A percentile compares a stretch with the other conserved stretches of the same genome.
These are phyloP conservation scores for Epicoccum sorghinum DNA, from an alignment of 2,329 filamentous ascomycete genomes.

Conservation along the genomic window DNA sequence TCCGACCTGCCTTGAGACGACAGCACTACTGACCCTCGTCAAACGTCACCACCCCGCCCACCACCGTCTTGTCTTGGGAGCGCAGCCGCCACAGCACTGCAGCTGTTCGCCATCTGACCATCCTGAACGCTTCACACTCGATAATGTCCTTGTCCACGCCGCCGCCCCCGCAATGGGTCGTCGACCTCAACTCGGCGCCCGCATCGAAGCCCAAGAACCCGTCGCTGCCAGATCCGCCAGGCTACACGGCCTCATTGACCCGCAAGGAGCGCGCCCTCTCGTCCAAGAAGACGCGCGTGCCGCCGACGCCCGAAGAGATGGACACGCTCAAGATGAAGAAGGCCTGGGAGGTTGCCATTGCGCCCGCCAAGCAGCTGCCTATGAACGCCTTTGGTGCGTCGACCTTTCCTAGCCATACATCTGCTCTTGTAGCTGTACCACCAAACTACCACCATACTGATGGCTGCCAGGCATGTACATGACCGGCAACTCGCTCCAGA, in stretches of 20 bases:
- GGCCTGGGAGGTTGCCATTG: conserved; percentile 95
- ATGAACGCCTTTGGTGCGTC: conserved; percentile 89
- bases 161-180: conserved; percentile 78
- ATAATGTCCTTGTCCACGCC: conserved; percentile 25
- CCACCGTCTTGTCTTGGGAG: too few relatives aligned
- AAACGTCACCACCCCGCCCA: background rate
- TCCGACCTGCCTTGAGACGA: too few relatives aligned
- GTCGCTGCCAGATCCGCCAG: conserved; percentile 82
- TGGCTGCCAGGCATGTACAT: conserved; percentile 80
- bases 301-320: conserved; percentile 81
- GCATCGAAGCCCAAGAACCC: conserved; percentile 68
- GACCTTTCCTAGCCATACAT: too few relatives aligned
- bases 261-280: conserved; percentile 47
- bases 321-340: conserved; percentile 97
- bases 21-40: background rate
- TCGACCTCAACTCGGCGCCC: conserved; percentile 76
- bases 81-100: background rate
- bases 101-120: background rate
- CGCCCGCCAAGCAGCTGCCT: conserved; percentile 88
- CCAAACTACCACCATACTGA: background rate
- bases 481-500: conserved; percentile 97
- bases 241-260: conserved; percentile 66
- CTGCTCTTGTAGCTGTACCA: too few relatives aligned
- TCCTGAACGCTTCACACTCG: background rate
- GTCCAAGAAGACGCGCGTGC: conserved; percentile 61